Evolutionary conservation across 2,329 filamentous ascomycete species (phyloP).

Genomic region (Fusarium neocosmosporiellum): DNA sequence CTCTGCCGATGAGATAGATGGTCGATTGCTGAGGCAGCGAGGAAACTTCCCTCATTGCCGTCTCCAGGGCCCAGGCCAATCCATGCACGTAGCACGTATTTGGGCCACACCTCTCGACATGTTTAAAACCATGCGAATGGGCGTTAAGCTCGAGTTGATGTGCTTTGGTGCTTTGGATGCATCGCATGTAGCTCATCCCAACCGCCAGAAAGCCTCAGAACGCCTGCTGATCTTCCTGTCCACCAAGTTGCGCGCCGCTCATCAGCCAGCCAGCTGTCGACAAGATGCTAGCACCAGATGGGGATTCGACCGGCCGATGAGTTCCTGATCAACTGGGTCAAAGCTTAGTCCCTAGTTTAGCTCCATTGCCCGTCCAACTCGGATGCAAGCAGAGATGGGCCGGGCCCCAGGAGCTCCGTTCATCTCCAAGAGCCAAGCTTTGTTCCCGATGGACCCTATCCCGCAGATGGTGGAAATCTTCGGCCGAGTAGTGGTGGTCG

Average conservation of each 20-base stretch:
- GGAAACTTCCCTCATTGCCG: slow-evolving; percentile 7
- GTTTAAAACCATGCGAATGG: slow-evolving; percentile 16
- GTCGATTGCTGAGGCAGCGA: background rate
- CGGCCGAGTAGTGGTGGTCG: slow-evolving; percentile 30
- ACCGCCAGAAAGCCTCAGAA: slow-evolving; percentile 19
- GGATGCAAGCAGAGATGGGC: slow-evolving; percentile 4
- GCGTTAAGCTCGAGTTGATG: slow-evolving; percentile 7
- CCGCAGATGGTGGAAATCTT: slow-evolving; percentile 13
- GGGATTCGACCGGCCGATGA: slow-evolving; percentile 15
- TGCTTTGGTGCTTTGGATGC: slow-evolving; percentile 8
- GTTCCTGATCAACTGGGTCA: slow-evolving; percentile 22
- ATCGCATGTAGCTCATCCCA: slow-evolving; percentile 8
- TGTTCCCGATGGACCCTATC: slow-evolving; percentile 15
- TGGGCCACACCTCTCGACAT: slow-evolving; percentile 20
- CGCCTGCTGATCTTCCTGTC: slow-evolving; percentile 19
- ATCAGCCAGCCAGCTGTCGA: slow-evolving; percentile 9
- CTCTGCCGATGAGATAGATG: background rate
- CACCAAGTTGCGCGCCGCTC: background rate
- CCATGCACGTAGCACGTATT: background rate
- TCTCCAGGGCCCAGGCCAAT: slow-evolving; percentile 3
- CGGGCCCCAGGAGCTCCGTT: slow-evolving; percentile 6
- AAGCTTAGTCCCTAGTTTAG: slow-evolving; percentile 31
- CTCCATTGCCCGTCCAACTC: slow-evolving; percentile 2
- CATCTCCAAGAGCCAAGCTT: slow-evolving; percentile 14
- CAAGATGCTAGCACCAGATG: slow-evolving; percentile 6